These are phyloP conservation scores for Leccinum fallax DNA, from an alignment of 1,284 basidiomycete species.

Conservation along the genomic window DNA sequence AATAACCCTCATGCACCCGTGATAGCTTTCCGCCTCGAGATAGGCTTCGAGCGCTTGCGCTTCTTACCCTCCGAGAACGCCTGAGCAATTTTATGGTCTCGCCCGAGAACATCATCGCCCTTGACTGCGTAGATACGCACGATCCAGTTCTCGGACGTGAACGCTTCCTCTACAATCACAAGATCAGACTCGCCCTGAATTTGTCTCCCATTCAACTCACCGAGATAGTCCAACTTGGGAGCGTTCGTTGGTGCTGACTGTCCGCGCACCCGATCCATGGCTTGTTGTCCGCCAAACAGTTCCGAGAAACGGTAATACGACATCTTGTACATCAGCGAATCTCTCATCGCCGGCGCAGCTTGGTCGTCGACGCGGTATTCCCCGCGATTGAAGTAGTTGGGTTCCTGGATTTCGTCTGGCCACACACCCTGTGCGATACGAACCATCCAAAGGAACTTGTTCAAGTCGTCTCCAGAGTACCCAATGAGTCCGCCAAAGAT, in stretches of 20 bases:
- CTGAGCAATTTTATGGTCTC: conserved; percentile 85
- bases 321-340: conserved; percentile 99
- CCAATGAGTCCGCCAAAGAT: conserved; percentile 98
- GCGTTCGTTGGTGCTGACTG: conserved; percentile 77
- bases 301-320: conserved; percentile 93
- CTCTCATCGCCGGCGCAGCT: conserved; percentile 90
- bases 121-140: conserved; percentile 97
- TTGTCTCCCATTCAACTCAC: conserved; percentile 43
- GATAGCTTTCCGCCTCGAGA: conserved; percentile 56
- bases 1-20: conserved; percentile 14
- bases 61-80: conserved; percentile 88
- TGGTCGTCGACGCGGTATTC: conserved; percentile 93
- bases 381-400: conserved; percentile 92
- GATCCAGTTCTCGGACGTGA: conserved; percentile 98
- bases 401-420: conserved; percentile 97
- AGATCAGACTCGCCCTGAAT: conserved; percentile 4
- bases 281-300: conserved; percentile 77
- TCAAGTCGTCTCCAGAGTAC: conserved; percentile 99
- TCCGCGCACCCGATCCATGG: conserved; percentile 81
- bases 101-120: conserved; percentile 89
- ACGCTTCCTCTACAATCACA: conserved; percentile 77
- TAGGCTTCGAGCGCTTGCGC: conserved; percentile 74
- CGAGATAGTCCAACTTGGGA: conserved; percentile 86
- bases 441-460: conserved; percentile 99
- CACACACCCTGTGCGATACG: conserved; percentile 98